Percentiles rank a stretch among this genome's conserved stretches.
Conservation (phyloP, 2,329 filamentous ascomycete genomes). For the Aureobasidium namibiae region DNA sequence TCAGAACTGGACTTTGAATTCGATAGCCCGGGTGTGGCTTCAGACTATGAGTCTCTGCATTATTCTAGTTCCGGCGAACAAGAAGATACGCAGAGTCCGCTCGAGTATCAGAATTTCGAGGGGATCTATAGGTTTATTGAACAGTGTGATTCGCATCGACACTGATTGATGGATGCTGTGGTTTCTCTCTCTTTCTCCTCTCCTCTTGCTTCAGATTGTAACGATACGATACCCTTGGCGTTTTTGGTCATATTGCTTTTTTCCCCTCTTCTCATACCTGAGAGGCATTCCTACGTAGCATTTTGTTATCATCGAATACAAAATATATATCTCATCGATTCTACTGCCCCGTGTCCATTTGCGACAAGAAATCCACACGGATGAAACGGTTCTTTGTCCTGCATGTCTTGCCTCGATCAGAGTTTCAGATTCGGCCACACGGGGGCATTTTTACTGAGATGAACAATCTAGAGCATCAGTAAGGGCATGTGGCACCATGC, state of each 20-base stretch:
- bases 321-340: neutral
- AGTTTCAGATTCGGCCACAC: no score
- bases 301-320: no score
- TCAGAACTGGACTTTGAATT: constrained; percentile 23
- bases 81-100: constrained; percentile 27
- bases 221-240: constrained; percentile 8
- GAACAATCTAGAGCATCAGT: no score
- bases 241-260: neutral
- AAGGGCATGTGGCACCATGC: no score
- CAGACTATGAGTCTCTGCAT: constrained; percentile 50
- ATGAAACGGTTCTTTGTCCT: no score
- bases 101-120: constrained; percentile 55
- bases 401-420: no score
- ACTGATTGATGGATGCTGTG: neutral
- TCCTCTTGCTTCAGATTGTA: neutral
- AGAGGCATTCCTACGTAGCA: neutral
- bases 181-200: neutral
- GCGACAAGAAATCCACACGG: no score
- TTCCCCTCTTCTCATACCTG: neutral
- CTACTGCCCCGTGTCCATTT: no score
- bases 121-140: constrained; percentile 60
- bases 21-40: constrained; percentile 35
- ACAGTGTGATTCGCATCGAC: constrained; percentile 44
- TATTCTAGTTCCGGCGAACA: constrained; percentile 32
- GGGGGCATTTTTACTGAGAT: no score